Percentiles rank a stretch among this genome's conserved stretches.
Evolutionary conservation across 805 yeast genomes (phyloP).

Genomic region (Sugiyamaella lignohabitans): DNA sequence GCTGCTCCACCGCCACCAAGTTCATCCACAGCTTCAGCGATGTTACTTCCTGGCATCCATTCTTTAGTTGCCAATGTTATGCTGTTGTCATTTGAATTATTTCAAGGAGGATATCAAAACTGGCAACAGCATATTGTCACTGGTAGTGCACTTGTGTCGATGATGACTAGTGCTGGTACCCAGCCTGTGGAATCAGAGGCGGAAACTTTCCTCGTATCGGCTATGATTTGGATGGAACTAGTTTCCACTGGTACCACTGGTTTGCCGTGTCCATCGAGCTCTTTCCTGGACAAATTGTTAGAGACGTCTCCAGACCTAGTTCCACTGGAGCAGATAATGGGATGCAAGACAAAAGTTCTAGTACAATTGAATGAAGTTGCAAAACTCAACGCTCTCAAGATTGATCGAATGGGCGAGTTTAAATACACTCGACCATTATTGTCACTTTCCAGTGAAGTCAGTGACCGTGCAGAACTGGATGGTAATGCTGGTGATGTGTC

Average conservation of each 20-base stretch:
- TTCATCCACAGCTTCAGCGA: neutral
- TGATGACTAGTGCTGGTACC: conserved; percentile 3
- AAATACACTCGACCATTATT: neutral
- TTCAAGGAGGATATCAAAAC: conserved; percentile 9
- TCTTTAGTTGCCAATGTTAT: conserved; percentile 5
- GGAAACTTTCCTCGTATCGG: conserved; percentile 4
- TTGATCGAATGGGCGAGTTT: neutral
- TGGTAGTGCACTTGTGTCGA: conserved; percentile 2
- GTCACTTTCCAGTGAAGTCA: neutral
- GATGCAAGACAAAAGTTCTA: conserved; percentile 7
- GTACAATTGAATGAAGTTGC: conserved; percentile 10
- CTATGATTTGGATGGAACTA: conserved; percentile 11
- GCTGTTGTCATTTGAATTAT: conserved; percentile 9
- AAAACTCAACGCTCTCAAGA: conserved; percentile 2
- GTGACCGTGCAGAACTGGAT: too few species aligned
- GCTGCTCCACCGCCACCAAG: neutral
- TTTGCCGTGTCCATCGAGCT: neutral
- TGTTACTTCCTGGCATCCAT: too few species aligned
- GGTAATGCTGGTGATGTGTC: neutral
- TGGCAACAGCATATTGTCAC: conserved; percentile 9
- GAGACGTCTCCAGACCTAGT: neutral
- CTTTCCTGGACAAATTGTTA: conserved; percentile 1
- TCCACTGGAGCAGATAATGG: conserved; percentile 9
- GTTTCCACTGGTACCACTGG: conserved; percentile 7
- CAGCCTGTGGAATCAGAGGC: neutral